Conservation (phyloP, 1,139 yeast genomes). For the Scheffersomyces quercinus region DNA sequence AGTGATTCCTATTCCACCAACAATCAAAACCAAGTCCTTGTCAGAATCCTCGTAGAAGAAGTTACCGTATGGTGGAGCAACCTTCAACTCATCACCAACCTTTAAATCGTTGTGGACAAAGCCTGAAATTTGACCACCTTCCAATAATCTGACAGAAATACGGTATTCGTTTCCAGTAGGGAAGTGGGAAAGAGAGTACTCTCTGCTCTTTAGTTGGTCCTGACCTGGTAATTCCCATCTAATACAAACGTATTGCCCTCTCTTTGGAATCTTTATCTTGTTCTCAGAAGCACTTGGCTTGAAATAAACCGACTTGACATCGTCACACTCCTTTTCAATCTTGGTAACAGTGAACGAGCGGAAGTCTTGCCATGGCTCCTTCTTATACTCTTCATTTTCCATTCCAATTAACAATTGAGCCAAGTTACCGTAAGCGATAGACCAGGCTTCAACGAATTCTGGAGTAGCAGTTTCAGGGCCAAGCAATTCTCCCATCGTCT, state of each 20-base stretch:
- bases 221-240: conserved; percentile 36
- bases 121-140: conserved; percentile 51
- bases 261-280: conserved; percentile 33
- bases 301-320: conserved; percentile 55
- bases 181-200: conserved; percentile 50
- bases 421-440: conserved; percentile 61
- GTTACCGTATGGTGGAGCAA: conserved; percentile 64
- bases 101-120: conserved; percentile 50
- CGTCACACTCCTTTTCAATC: conserved; percentile 43
- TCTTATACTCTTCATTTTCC: conserved; percentile 49
- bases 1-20: conserved; percentile 72
- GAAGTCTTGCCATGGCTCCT: conserved; percentile 57
- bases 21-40: conserved; percentile 45
- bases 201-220: conserved; percentile 42
- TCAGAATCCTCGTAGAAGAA: conserved; percentile 34
- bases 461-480: conserved; percentile 59
- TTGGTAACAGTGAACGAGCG: conserved; percentile 49
- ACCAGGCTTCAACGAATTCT: conserved; percentile 65
- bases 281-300: conserved; percentile 44
- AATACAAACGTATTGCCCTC: conserved; percentile 66
- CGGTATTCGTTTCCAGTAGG: conserved; percentile 40
- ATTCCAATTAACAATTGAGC: conserved; percentile 61
- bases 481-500: conserved; percentile 54
- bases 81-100: conserved; percentile 50
- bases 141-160: conserved; percentile 53